Base-by-base conservation (phyloP, 176 grass and related monocot genomes). In the Zea luxurians region DNA sequence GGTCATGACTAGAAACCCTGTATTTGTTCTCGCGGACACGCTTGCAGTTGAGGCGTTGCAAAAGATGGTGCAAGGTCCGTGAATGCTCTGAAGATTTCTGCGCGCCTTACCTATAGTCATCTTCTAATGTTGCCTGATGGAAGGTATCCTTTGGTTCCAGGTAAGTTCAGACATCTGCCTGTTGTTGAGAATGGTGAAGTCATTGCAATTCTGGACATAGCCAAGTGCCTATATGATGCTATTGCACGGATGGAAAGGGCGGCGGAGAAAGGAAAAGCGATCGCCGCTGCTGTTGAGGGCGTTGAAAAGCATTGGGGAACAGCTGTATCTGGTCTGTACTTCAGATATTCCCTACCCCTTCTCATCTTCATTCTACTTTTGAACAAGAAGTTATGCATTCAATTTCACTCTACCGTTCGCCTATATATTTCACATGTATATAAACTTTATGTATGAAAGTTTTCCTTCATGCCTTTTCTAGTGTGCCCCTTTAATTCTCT, bases 81-180 rank as follows among this genome's bases (percentile, higher is more conserved):
- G 17, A 54, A 80, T 81, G 7, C 46, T n/a, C 4, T 6, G 10
- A 2, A 0, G 64, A 11, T 70, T 49, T 37, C 59, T 69, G 15
- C 3, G 0, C 5, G 13, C 27, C 4, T 54, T 61, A 3, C 66
- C 46, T 45, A 20, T 15, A 45, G 0, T 48, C 76, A 5, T 84
- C 35, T 66, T 71, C 45, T 72, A 36, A 59, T 16, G 15, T 71
- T 49, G 1, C 46, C 47, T 79, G 47, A 83, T 74, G 34, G 75
- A 79, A 81, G 41, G 9, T 48, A 44, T 66, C n/a, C 59, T 60
- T 50, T 79, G 17, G 54, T 84, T 88, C 44, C 71, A 99, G 96
- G 96, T 63, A 99, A 99, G 82, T 99, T 99, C 88, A 95, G 96
- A 75, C 96, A 99, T 81, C 74, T 95, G 38, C 96, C 96, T n/a